Evolutionary conservation across 2,329 filamentous ascomycete species (phyloP).

Genomic region (Coleophoma cylindrospora): DNA sequence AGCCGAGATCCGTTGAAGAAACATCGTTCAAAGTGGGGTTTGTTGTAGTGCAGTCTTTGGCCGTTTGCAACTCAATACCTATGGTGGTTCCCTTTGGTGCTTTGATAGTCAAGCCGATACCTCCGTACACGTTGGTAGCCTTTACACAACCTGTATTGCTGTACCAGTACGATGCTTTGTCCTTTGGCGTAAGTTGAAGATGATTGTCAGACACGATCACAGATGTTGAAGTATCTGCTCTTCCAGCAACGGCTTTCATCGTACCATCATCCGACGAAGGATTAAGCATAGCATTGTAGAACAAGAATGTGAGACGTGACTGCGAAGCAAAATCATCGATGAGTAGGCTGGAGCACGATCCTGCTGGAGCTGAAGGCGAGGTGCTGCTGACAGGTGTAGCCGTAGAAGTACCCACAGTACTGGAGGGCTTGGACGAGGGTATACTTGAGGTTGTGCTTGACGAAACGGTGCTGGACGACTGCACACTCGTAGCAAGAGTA

Average conservation of each 20-base stretch:
- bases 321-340: constrained; percentile 59
- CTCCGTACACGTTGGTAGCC: constrained; percentile 44
- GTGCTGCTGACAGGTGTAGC: background rate
- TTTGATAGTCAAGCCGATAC: constrained; percentile 50
- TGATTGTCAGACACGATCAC: constrained; percentile 46
- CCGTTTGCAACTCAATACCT: constrained; percentile 44
- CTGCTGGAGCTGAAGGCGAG: constrained; percentile 3
- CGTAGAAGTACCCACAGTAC: background rate
- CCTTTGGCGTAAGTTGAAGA: constrained; percentile 44
- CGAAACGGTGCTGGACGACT: background rate
- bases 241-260: constrained; percentile 31
- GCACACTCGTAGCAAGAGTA: background rate
- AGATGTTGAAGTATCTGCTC: constrained; percentile 30
- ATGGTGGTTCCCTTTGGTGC: constrained; percentile 46
- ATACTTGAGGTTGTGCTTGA: background rate
- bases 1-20: constrained; percentile 44
- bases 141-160: constrained; percentile 50
- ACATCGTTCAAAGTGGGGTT: constrained; percentile 21
- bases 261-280: constrained; percentile 51
- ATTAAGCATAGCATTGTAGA: constrained; percentile 52
- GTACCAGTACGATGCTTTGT: constrained; percentile 51
- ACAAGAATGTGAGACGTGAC: constrained; percentile 55
- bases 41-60: constrained; percentile 31
- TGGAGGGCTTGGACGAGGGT: background rate
- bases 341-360: constrained; percentile 35